Evolutionary conservation across 129 eudicot genomes (phyloP), one percentile per base, ranked within the genome.

Genomic region (Chrysanthemum seticuspe): DNA sequence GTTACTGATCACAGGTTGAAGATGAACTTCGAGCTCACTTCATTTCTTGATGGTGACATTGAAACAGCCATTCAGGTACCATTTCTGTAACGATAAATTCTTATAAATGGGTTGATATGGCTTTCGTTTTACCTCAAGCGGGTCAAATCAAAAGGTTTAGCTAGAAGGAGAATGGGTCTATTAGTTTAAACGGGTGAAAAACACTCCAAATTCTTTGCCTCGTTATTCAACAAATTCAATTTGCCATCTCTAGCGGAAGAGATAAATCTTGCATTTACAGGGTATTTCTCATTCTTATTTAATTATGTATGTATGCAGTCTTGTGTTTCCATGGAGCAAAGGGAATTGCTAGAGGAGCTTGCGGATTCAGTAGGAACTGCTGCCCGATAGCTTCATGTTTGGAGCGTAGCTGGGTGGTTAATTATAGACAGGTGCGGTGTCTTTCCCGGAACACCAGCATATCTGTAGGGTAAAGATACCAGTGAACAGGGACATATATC

Each of bases 1-100:
- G 99, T 95, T 61, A 95, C 99, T 15, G 99, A 95, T 83, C 99
- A 95, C 80, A 79, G 99, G 70, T 67, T 95, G 67, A 95, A 95
- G 79, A 86, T 95, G 97, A 95, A 95, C 83, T 95, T 95, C 57
- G 96, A 84, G 81, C 97, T 95, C 57, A 86, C 87, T 49, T 85
- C 94, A 13, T 95, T 95, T 91, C 95, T 95, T 25, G 89, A 88
- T 40, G 99, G 99, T 67, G 86, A 88, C 71, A 86, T 95, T 18
- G 99, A 95, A 83, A 83, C 89, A 4, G 97, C 99, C 6, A 87
- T 95, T 61, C 97, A 95, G 99, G 99, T 95, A 82, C 68, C 47
- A 6, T 23, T 73, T 25, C 55, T 23, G 52, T 52, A 16, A 13
- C 45, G 13, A 7, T 40, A 40, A 0, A 40, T 52, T 31, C n/a